Evolutionary conservation across 345 rosid genomes (phyloP).

Genomic region (Orychophragmus violaceus): DNA sequence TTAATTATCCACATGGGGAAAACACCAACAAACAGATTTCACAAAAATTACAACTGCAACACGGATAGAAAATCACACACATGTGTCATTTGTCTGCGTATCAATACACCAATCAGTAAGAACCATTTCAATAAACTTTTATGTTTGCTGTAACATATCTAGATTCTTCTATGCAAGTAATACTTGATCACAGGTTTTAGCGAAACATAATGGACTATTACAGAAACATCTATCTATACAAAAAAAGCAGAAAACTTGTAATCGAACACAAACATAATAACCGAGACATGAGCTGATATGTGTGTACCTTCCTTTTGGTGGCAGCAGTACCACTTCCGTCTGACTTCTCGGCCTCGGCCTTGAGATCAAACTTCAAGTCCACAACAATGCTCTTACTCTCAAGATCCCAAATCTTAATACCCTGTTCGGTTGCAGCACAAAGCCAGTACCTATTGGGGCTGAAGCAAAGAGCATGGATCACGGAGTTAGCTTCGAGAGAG

Average conservation of each 20-base stretch:
- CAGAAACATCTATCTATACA: neutral
- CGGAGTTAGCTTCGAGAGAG: constrained; percentile 70
- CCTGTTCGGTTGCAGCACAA: constrained; percentile 84
- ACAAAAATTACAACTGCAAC: neutral
- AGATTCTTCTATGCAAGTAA: neutral
- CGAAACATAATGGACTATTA: neutral
- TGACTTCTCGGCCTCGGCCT: no score
- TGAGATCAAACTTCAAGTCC: constrained; percentile 92
- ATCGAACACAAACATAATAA: no score
- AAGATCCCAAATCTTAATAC: constrained; percentile 96
- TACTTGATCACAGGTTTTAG: neutral
- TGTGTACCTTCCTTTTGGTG: constrained; percentile 47
- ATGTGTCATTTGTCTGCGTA: neutral
- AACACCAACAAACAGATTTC: neutral
- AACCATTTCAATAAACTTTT: neutral
- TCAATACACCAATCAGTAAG: neutral
- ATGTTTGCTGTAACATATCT: neutral
- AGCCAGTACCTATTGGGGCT: constrained; percentile 99
- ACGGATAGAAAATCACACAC: neutral
- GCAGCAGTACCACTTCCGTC: constrained; percentile 46
- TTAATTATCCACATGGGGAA: neutral
- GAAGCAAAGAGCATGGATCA: constrained; percentile 78
- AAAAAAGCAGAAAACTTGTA: neutral
- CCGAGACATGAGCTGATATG: neutral
- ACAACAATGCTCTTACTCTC: constrained; percentile 93